Evolutionary conservation across 306 rosid species (phyloP).

Genomic region (Lathyrus oleraceus): DNA sequence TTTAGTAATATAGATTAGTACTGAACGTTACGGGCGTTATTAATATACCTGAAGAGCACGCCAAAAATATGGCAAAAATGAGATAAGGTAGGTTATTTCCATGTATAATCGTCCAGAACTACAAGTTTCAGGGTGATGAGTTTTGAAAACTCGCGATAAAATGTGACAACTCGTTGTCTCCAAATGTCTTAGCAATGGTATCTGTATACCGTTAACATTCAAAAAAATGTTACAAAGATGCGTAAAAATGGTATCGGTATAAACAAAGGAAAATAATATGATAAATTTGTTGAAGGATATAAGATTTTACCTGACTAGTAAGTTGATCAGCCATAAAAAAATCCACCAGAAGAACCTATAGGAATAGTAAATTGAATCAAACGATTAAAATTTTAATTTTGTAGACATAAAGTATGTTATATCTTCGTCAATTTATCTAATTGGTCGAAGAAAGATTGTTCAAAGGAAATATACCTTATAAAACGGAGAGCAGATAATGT

Average conservation of each 20-base stretch:
- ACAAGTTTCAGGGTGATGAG: constrained; percentile 52
- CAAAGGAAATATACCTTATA: constrained; percentile 56
- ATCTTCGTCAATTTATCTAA: background rate
- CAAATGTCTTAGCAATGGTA: constrained; percentile 77
- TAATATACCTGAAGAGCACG: constrained; percentile 73
- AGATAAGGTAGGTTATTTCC: constrained; percentile 68
- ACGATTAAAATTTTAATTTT: background rate
- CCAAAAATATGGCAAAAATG: constrained; percentile 87
- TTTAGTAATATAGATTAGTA: background rate
- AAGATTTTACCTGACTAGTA: constrained; percentile 81
- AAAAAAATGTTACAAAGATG: constrained; percentile 11
- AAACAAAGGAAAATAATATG: background rate
- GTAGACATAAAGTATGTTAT: background rate
- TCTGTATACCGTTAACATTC: constrained; percentile 36
- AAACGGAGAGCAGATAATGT: constrained; percentile 78
- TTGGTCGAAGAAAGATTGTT: background rate
- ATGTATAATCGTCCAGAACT: constrained; percentile 51
- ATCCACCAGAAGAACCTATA: constrained; percentile 59
- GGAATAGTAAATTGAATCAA: constrained; percentile 12
- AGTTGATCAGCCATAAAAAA: constrained; percentile 97
- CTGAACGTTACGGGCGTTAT: background rate
- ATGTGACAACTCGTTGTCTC: constrained; percentile 75
- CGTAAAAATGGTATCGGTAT: no score
- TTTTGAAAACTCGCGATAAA: constrained; percentile 49
- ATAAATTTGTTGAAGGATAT: constrained; percentile 6